Evolutionary conservation across 805 yeast species (phyloP), one percentile per base, ranked within the genome.

Genomic region (Isabelozyma pseudorhagii): DNA sequence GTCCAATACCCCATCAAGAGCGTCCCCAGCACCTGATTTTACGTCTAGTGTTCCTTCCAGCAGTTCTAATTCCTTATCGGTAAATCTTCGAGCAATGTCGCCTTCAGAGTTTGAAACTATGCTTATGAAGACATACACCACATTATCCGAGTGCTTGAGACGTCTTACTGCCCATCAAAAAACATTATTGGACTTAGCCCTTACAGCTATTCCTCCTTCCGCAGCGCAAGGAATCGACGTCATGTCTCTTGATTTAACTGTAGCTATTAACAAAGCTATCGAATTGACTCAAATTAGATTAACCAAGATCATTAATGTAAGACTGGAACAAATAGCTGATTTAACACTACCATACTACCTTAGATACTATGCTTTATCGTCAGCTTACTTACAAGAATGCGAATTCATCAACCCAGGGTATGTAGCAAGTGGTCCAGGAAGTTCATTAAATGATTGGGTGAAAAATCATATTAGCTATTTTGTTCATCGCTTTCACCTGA

Each of bases 91-190:
- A 54, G 78, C 80, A 2, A 76, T 90, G 77, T 75, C 90, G 0
- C 86, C 94, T 0, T 66, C 69, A 11, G 97, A 89, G 50, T 91
- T 91, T 61, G 89, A 87, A 58, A 72, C 68, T 1, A 85, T 91
- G 89, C 63, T 89, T 41, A 64, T 76, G 1, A 72, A 70, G 28
- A 84, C 84, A 4, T 89, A 80, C 55, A 68, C 88, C 0, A 77
- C 81, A 17, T 72, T 87, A 3, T 81, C 90, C 0, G 96, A 87
- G 59, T 83, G 89, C 15, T 70, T 91, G 25, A 73, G 93, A 53
- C 77, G 96, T 50, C 70, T 92, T 29, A 82, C 89, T 0, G 71
- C 81, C 8, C 97, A 91, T 50, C 96, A 91, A 61, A 91, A 90
- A 63, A 58, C 89, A 4, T 66, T 93, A 28, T 73, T 94, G 11